phyloP scores from a whole-genome alignment of 2,329 filamentous ascomycete genomes.

The Ophiocordyceps sinensis region DNA sequence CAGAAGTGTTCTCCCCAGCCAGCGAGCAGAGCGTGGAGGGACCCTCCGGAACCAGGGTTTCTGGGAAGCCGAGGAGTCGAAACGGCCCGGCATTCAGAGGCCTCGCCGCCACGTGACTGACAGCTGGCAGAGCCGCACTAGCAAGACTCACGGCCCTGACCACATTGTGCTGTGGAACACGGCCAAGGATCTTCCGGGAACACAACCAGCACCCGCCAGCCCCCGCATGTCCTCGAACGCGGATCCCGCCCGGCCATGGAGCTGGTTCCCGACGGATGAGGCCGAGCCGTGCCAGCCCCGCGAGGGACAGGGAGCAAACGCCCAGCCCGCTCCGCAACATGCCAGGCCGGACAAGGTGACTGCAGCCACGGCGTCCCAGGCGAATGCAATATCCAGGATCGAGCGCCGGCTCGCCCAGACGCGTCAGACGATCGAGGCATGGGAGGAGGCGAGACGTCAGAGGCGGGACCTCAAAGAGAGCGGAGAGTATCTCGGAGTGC shows the following conservation, averaged over 20 bases:
- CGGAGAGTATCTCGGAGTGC: constrained; percentile 44
- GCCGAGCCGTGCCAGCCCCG: not conserved
- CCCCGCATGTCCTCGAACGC: too few relatives aligned
- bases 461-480: constrained; percentile 35
- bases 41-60: constrained; percentile 23
- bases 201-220: not conserved
- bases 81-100: not conserved
- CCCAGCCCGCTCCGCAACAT: not conserved
- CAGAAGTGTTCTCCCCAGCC: constrained; percentile 30
- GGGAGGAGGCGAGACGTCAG: constrained; percentile 16
- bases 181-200: constrained; percentile 12
- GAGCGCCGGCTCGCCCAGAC: not conserved
- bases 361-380: not conserved
- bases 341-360: not conserved
- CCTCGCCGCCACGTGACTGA: constrained; percentile 4
- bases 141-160: constrained; percentile 14
- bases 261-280: constrained; percentile 3
- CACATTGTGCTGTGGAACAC: constrained; percentile 21
- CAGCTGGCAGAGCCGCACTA: constrained; percentile 6
- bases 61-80: constrained; percentile 11
- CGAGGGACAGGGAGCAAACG: not conserved
- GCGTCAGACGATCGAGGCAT: constrained; percentile 10
- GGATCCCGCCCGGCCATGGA: constrained; percentile 6
- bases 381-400: not conserved
- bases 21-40: constrained; percentile 34